Conservation (phyloP, 371 early-diverging fungal species). For the Mucor velutinosus region DNA sequence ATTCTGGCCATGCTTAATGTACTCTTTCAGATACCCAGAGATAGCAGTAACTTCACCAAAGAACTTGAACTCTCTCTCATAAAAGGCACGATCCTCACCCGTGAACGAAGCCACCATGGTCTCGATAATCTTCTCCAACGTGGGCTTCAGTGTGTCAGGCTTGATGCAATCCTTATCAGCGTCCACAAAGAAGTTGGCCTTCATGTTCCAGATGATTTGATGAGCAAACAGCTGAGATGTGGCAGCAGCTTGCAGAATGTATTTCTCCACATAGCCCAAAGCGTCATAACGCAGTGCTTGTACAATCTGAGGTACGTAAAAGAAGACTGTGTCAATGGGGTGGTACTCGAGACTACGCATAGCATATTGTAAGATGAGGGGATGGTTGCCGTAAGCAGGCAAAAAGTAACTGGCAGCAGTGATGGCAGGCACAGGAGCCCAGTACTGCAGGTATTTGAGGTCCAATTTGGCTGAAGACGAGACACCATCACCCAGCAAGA, state of each 20-base stretch:
- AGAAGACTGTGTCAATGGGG: conserved; percentile 95
- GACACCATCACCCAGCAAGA: conserved; percentile 65
- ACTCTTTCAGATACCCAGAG: conserved; percentile 96
- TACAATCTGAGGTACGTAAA: conserved; percentile 98
- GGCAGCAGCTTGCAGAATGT: conserved; percentile 90
- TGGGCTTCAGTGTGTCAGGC: conserved; percentile 83
- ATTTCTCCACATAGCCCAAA: conserved; percentile 88
- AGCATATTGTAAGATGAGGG: conserved; percentile 91
- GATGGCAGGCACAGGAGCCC: conserved; percentile 92
- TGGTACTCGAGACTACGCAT: conserved; percentile 87
- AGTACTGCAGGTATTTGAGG: conserved; percentile 77
- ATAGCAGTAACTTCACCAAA: conserved; percentile 95
- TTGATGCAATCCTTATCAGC: conserved; percentile 75
- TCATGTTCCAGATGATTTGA: conserved; percentile 99
- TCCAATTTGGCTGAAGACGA: conserved; percentile 39
- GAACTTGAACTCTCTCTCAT: conserved; percentile 94
- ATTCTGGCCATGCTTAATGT: conserved; percentile 90
- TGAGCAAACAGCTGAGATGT: conserved; percentile 97
- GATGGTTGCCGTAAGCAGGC: conserved; percentile 69
- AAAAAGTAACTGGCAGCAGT: conserved; percentile 82
- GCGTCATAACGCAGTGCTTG: conserved; percentile 94
- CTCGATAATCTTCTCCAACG: conserved; percentile 83
- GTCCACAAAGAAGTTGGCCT: conserved; percentile 92
- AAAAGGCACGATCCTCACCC: conserved; percentile 87
- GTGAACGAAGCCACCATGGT: conserved; percentile 79